Conservation (phyloP, 202 grass and related monocot genomes). For the Carex sylvatica region DNA sequence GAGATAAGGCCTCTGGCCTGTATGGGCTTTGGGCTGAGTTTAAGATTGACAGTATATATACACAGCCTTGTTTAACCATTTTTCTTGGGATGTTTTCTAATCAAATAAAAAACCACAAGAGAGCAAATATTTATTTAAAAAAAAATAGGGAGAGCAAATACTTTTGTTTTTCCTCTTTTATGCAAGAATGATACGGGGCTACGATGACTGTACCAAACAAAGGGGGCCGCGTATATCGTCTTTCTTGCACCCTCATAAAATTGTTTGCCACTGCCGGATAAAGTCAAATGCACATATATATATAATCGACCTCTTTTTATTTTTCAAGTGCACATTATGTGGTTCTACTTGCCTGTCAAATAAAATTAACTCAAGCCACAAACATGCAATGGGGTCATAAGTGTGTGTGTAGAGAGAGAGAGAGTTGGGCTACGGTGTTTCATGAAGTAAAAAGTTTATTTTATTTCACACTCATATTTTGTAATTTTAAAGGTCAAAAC, state of each 20-base stretch:
- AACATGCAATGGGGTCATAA: not conserved
- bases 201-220: not conserved
- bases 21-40: too few relatives aligned
- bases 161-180: not conserved
- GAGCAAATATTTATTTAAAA: too few relatives aligned
- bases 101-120: too few relatives aligned
- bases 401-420: too few relatives aligned
- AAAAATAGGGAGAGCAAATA: too few relatives aligned
- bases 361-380: not conserved
- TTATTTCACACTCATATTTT: too few relatives aligned
- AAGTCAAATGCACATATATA: not conserved
- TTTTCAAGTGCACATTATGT: conserved; percentile 1
- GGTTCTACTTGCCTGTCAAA: not conserved
- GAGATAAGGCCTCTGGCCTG: too few relatives aligned
- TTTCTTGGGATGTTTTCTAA: not conserved
- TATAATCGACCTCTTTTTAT: not conserved
- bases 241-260: not conserved
- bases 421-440: too few relatives aligned
- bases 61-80: too few relatives aligned
- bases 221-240: not conserved
- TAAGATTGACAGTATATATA: too few relatives aligned
- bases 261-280: not conserved
- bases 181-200: not conserved
- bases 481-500: too few relatives aligned
- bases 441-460: too few relatives aligned